Evolutionary conservation across 257 asterid species (phyloP).

Genomic region (Linaria vulgaris): DNA sequence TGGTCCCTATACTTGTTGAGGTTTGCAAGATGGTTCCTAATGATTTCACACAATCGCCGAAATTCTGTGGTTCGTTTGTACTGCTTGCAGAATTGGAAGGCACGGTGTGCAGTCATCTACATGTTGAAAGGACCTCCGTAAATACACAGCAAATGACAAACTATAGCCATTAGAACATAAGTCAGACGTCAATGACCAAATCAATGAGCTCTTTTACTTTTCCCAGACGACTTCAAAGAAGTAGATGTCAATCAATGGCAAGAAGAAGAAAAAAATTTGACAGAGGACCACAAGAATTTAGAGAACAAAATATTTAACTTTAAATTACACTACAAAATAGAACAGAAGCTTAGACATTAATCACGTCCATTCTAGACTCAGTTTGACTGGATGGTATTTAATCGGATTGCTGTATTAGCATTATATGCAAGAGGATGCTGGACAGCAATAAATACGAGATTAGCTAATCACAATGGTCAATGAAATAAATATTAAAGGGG

Average conservation of each 20-base stretch:
- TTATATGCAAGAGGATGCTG: neutral
- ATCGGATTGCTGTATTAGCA: neutral
- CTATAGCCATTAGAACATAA: neutral
- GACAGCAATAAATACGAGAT: no score
- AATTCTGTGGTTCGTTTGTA: constrained; percentile 91
- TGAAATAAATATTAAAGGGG: neutral
- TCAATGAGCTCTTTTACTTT: no score
- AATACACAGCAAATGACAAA: neutral
- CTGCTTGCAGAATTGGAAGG: constrained; percentile 96
- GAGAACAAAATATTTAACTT: no score
- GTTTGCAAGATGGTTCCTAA: constrained; percentile 84
- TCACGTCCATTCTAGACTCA: neutral
- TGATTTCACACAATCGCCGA: constrained; percentile 86
- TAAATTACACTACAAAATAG: no score
- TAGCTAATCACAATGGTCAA: no score
- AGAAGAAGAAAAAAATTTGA: no score
- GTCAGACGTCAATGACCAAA: no score
- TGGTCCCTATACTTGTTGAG: constrained; percentile 93
- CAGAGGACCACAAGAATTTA: no score
- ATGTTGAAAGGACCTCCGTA: constrained; percentile 18
- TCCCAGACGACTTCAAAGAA: no score
- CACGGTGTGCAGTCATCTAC: constrained; percentile 98
- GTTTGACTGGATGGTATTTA: neutral
- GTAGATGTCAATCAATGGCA: no score
- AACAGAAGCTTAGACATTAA: no score